Evolutionary conservation across 768 basidiomycete genomes (phyloP).

Genomic region (Calocybe gangraenosa): DNA sequence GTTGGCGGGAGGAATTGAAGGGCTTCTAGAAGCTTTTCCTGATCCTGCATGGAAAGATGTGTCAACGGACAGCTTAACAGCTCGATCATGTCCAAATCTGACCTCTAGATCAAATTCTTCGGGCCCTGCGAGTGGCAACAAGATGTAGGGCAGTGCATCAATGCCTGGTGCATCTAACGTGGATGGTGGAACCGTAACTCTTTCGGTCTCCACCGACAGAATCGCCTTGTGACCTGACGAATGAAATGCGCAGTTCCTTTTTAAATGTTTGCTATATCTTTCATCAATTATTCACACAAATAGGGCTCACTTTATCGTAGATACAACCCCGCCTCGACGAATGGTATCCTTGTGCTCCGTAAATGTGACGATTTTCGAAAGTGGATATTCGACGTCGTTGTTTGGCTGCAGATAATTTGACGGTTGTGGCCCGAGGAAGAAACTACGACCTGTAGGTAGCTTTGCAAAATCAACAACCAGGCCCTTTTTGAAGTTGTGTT

Average conservation of each 20-base stretch:
- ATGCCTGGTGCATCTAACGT: conserved; percentile 65
- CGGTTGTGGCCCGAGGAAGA: conserved; percentile 71
- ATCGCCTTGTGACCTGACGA: conserved; percentile 65
- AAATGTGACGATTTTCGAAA: conserved; percentile 78
- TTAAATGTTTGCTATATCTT: not conserved
- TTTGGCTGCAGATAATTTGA: conserved; percentile 40
- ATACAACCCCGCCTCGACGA: conserved; percentile 81
- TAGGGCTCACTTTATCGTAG: conserved; percentile 75
- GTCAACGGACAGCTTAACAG: not conserved
- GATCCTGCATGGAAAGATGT: conserved; percentile 47
- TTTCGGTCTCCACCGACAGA: conserved; percentile 58
- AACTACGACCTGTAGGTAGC: conserved; percentile 73
- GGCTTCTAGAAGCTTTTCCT: conserved; percentile 79
- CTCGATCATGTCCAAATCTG: not conserved
- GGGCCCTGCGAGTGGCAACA: conserved; percentile 89
- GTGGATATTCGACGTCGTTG: conserved; percentile 64
- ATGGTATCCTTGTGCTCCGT: conserved; percentile 89
- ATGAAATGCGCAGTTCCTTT: conserved; percentile 79
- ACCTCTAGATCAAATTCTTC: conserved; percentile 95
- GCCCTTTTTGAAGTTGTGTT: not conserved
- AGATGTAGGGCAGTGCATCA: conserved; percentile 77
- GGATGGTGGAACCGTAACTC: conserved; percentile 55
- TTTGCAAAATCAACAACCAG: conserved; percentile 21
- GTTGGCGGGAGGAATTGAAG: conserved; percentile 86
- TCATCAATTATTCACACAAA: conserved; percentile 1